Evolutionary conservation across 495 filamentous ascomycete genomes (phyloP).

Genomic region (Hypomontagnella monticulosa): DNA sequence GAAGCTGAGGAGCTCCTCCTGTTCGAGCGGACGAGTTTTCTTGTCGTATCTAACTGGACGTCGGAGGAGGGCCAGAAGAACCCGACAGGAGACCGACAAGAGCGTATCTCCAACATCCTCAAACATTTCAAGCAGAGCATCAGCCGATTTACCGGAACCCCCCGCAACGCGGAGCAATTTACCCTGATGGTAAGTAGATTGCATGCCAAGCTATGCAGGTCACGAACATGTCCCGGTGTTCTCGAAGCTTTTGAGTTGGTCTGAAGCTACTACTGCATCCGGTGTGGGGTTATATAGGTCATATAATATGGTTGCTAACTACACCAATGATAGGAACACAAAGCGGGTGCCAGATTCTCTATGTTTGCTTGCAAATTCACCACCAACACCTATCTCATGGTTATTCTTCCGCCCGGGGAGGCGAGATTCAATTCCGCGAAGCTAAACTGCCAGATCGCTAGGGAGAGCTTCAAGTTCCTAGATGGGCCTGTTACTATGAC

Average conservation of each 20-base stretch:
- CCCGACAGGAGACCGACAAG: conserved; percentile 89
- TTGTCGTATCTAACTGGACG: conserved; percentile 88
- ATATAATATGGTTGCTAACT: conserved; percentile 24
- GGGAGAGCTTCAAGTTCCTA: conserved; percentile 75
- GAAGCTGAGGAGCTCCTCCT: conserved; percentile 94
- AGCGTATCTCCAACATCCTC: conserved; percentile 94
- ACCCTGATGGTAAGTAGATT: conserved; percentile 52
- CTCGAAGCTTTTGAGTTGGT: conserved; percentile 31
- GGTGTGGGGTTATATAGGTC: not conserved
- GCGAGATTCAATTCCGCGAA: conserved; percentile 87
- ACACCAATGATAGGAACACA: conserved; percentile 54
- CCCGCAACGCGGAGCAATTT: conserved; percentile 66
- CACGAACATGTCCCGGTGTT: not conserved
- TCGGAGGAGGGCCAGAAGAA: conserved; percentile 77
- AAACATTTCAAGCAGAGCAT: conserved; percentile 92
- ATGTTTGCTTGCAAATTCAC: conserved; percentile 94
- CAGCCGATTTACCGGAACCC: conserved; percentile 60
- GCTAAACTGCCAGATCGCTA: conserved; percentile 86
- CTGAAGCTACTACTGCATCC: not conserved
- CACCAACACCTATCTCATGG: conserved; percentile 94
- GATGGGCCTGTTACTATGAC: conserved; percentile 50
- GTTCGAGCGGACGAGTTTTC: conserved; percentile 94
- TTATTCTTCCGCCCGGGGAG: conserved; percentile 87
- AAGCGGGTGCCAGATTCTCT: conserved; percentile 73
- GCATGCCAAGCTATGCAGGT: conserved; percentile 17